Evolutionary conservation across 768 basidiomycete species (phyloP), one percentile per base, ranked within the genome.

Genomic region (Suillus americanus): DNA sequence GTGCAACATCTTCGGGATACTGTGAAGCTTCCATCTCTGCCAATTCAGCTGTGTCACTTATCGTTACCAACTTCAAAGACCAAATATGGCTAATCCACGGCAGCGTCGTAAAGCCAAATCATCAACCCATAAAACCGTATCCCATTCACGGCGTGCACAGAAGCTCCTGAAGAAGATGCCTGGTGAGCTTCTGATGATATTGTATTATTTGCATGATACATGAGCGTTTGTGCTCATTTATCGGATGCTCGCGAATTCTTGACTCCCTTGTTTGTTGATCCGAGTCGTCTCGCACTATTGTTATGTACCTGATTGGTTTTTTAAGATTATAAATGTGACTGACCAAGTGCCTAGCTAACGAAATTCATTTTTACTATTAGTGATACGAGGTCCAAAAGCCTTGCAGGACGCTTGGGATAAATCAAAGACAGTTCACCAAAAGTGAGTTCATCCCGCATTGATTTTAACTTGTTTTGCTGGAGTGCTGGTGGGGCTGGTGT

Each of bases 351-450:
- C 5, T n/a, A n/a, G 20, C 53, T 54, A 10, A 54, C 12, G 12
- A 6, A 20, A 1, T n/a, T 45, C 12, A 51, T 63, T 69, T 64
- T 67, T 76, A n/a, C n/a, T n/a, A n/a, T n/a, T n/a, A 89, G 92
- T 89, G 30, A 88, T 97, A 66, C 85, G 88, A 62, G 95, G 91
- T 6, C 94, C 95, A 2, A 89, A 90, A 73, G 82, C 84, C 12
- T 79, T 97, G 66, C 91, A 91, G 73, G 87, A 91, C 53, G 88
- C 88, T 62, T 98, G 95, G 95, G 92, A 98, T 76, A 86, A 86
- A 68, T 80, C 79, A 60, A 93, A 92, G 78, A 98, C 95, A 13
- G 89, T 96, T 20, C 85, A 85, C 67, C 96, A 98, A 85, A 98
- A 97, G 95, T 97, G 71, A 71, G 89, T 80, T 20, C 16, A 25